Evolutionary conservation across 257 asterid genomes (phyloP).

Genomic region (Penstemon davidsonii): DNA sequence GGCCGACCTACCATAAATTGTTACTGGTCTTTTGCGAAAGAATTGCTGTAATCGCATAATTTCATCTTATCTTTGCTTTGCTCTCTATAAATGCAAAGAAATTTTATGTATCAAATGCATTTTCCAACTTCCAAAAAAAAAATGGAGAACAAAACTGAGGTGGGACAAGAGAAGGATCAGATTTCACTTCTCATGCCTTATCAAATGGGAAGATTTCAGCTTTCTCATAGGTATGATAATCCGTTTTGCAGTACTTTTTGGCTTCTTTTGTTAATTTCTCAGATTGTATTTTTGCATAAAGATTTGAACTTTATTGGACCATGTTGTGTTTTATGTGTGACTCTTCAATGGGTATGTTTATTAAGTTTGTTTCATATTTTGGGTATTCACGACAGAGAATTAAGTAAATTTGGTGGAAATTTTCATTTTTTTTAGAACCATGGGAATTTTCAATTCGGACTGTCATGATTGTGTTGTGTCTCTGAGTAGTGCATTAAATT

Average conservation of each 20-base stretch:
- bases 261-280: neutral
- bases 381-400: neutral
- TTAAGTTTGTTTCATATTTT: neutral
- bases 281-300: neutral
- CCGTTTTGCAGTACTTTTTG: too few species aligned
- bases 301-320: neutral
- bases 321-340: neutral
- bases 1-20: too few species aligned
- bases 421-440: too few species aligned
- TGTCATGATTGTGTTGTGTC: too few species aligned
- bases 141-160: constrained; percentile 31
- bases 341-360: neutral
- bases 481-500: too few species aligned
- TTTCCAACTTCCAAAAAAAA: constrained; percentile 10
- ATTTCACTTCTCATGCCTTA: constrained; percentile 48
- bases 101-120: neutral
- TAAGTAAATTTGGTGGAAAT: neutral
- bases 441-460: too few species aligned
- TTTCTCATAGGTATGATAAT: constrained; percentile 42
- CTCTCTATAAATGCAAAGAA: neutral
- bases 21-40: too few species aligned
- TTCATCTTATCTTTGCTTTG: too few species aligned
- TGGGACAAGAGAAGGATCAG: constrained; percentile 21
- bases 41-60: too few species aligned
- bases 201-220: constrained; percentile 42